phyloP scores from a whole-genome alignment of 192 early-diverging fungal genomes.

The Chytriomyces hyalinus region DNA sequence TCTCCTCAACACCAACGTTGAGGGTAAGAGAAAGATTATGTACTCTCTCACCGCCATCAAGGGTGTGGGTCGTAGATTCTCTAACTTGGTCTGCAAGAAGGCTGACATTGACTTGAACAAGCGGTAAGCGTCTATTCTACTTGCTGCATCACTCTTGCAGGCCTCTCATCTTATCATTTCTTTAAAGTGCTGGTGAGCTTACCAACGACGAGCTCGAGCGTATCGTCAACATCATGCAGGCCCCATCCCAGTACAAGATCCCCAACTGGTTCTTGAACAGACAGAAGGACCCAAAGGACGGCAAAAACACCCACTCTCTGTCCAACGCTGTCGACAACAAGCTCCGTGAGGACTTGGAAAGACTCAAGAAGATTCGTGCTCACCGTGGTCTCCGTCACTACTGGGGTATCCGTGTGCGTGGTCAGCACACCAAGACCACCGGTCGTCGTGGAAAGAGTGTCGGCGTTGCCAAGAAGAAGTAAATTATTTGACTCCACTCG shows the following conservation, averaged over 20 bases:
- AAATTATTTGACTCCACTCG: background rate
- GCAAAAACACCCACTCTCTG: slow-evolving; percentile 93
- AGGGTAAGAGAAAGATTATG: slow-evolving; percentile 93
- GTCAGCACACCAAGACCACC: slow-evolving; percentile 99
- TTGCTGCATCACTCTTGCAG: background rate
- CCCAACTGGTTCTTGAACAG: slow-evolving; percentile 99
- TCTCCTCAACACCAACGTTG: slow-evolving; percentile 99
- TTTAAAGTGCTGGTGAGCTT: slow-evolving; percentile 90
- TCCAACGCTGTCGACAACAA: slow-evolving; percentile 95
- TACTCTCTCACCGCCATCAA: slow-evolving; percentile 96
- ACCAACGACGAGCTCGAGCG: slow-evolving; percentile 97
- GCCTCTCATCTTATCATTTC: background rate
- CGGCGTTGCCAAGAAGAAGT: slow-evolving; percentile 99
- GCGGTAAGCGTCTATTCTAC: slow-evolving; percentile 61
- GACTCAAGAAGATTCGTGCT: slow-evolving; percentile 98
- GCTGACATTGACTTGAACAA: slow-evolving; percentile 97
- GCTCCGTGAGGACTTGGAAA: slow-evolving; percentile 98
- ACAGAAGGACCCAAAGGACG: slow-evolving; percentile 96
- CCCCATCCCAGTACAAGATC: slow-evolving; percentile 99
- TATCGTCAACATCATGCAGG: slow-evolving; percentile 97
- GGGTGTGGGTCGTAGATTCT: slow-evolving; percentile 98
- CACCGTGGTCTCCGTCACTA: slow-evolving; percentile 99
- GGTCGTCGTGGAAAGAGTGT: slow-evolving; percentile 95
- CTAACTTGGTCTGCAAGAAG: slow-evolving; percentile 99
- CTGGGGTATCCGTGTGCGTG: slow-evolving; percentile 98